Conservation (phyloP, 2,329 filamentous ascomycete species). For the Cladosporium sp. region DNA sequence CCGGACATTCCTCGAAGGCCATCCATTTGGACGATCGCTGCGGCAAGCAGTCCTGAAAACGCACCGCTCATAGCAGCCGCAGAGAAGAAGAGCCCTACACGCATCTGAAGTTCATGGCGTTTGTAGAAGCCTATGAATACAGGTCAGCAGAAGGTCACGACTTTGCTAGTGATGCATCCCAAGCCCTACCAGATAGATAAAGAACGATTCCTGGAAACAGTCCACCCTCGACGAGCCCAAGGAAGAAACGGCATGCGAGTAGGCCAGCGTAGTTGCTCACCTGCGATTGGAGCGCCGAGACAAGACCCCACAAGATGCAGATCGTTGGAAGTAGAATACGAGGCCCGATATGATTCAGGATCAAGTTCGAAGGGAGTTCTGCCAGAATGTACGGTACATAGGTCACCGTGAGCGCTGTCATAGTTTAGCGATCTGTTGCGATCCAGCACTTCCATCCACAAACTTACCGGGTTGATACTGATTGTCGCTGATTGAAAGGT, state of each 20-base stretch:
- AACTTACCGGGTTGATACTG: conserved; percentile 25
- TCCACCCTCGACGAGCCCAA: conserved; percentile 65
- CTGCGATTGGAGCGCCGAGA: conserved; percentile 37
- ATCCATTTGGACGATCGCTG: conserved; percentile 57
- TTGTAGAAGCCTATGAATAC: conserved; percentile 33
- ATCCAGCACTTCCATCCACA: no score
- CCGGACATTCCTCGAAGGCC: conserved; percentile 52
- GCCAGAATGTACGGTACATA: conserved; percentile 42
- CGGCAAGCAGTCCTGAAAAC: conserved; percentile 56
- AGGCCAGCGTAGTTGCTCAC: conserved; percentile 35
- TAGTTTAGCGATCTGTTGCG: background rate
- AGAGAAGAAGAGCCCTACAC: conserved; percentile 42
- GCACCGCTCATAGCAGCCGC: conserved; percentile 51
- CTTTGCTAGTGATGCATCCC: conserved; percentile 57
- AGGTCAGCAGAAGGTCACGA: background rate
- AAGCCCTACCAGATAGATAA: conserved; percentile 52
- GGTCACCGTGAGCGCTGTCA: conserved; percentile 33
- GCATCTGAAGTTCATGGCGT: conserved; percentile 31
- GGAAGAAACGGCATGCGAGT: conserved; percentile 32
- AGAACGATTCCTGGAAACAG: conserved; percentile 34
- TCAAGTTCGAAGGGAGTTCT: conserved; percentile 43
- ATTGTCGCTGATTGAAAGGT: conserved; percentile 22
- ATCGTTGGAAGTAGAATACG: conserved; percentile 35
- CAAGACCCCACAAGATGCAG: conserved; percentile 36
- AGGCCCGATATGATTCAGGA: conserved; percentile 46